Base-by-base conservation (phyloP, 192 early-diverging fungal species). In the Coemansia aciculifera region DNA sequence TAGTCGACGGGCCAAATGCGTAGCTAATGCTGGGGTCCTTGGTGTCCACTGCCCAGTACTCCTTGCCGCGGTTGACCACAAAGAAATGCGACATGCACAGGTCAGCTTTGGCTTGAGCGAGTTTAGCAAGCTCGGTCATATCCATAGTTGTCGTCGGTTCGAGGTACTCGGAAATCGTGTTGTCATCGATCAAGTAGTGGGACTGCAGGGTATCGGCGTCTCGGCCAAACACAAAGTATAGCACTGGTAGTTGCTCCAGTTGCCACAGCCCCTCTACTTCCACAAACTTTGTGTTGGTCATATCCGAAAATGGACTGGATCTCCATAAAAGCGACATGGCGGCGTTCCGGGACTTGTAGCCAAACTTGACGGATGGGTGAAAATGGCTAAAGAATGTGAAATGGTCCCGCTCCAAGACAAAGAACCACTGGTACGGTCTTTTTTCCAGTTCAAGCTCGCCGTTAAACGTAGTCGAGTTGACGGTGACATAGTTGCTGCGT, bases 341-440 rank as follows among this genome's bases (percentile, higher is more conserved):
- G 1, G 42, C 42, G 40, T 63, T 63, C n/a, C 62, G 38, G 13
- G 62, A 63, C 42, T 63, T 24, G 62, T 63, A 63, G 62, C 42
- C 29, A 9, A 40, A 63, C 62, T 27, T 63, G 40, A 43, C 15
- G 5, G 62, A 23, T 15, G 24, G 15, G 15, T 43, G 17, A 17
- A 31, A 34, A 27, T 43, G 21, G 13, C 7, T 63, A 24, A 38
- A 46, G 12, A 63, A n/a, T 24, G 27, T n/a, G 15, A 63, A 63
- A 12, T 63, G 40, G 24, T 43, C 40, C 3, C 21, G 44, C 19
- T 63, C 62, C 24, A 63, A 17, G 27, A 63, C 40, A 17, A 63
- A 10, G 23, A 63, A 63, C 27, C 23, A 13, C 42, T 43, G 54
- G 31, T 34, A 40, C 2, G 40, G 42, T 9, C 62, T 38, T n/a